Base-by-base conservation (phyloP, 169 alveolate species). In the Babesia ovis region DNA sequence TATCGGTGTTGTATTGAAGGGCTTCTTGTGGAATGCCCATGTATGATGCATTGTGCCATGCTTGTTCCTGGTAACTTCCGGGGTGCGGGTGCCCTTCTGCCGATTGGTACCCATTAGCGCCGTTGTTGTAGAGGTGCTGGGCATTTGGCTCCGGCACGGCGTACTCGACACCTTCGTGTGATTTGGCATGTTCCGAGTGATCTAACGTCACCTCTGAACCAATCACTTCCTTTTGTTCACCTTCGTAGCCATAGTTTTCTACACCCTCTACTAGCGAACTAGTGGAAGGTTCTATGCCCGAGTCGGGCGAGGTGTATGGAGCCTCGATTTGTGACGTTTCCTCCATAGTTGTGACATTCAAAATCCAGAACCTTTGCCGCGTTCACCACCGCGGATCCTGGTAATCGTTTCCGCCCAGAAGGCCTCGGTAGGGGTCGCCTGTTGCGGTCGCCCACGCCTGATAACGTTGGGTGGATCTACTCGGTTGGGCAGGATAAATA, bases 101-200 rank as follows among this genome's bases (percentile, higher is more conserved):
- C 4, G 77, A 22, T 39, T 22, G 35, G 61, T 37, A 77, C 4
- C 32, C 57, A 29, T 29, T n/a, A 14, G 37, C 42, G 25, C 48
- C 64, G 29, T 68, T 42, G 37, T 77, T 82, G 68, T 68, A 77
- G 16, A 68, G 53, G 41, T 58, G 70, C 67, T 68, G 71, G 0
- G 37, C 68, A 37, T 41, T 32, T 16, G 50, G 9, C 20, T 68
- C 73, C 8, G 72, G 46, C 58, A 51, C n/a, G 11, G 41, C 74
- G 61, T 77, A 62, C 5, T 53, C 82, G 31, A 77, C 77, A 27
- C 54, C 42, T 3, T 55, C 68, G 25, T 35, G 32, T 4, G 59
- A 32, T 1, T 77, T 74, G 43, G 75, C 41, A 23, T 59, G 57
- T 18, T 77, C 86, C 54, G 64, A 53, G 80, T 70, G 86, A 77